Conservation (phyloP, 164 flowering plant species). For the Kalanchoe fedtschenkoi region DNA sequence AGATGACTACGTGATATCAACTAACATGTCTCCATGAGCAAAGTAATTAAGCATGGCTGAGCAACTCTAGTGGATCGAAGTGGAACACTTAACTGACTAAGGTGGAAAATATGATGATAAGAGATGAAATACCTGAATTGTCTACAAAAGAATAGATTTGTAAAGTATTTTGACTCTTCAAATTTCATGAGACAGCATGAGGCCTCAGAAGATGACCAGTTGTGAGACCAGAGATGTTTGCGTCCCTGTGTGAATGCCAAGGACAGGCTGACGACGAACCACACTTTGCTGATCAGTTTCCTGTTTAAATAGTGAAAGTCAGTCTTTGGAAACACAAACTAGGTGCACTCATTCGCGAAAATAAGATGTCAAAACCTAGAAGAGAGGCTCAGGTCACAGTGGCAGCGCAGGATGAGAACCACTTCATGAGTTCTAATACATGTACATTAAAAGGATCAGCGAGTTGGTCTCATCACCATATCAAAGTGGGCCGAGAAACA, state of each 20-base stretch:
- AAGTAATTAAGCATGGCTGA: not conserved
- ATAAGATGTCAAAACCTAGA: not conserved
- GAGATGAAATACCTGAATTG: conserved; percentile 38
- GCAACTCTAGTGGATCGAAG: too few species aligned
- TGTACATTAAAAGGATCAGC: not conserved
- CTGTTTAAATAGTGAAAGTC: not conserved
- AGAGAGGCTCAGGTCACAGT: not conserved
- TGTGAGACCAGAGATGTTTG: conserved; percentile 23
- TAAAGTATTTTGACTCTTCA: conserved; percentile 28
- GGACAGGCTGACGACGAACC: conserved; percentile 30
- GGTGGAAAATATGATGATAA: not conserved
- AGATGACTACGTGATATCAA: too few species aligned
- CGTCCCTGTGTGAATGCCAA: conserved; percentile 19
- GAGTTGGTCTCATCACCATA: too few species aligned
- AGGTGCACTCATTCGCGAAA: not conserved
- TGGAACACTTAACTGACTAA: not conserved
- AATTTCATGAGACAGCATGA: conserved; percentile 22
- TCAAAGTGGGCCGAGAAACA: too few species aligned
- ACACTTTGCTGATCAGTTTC: conserved; percentile 23
- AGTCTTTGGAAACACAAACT: not conserved
- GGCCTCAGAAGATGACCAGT: conserved; percentile 23
- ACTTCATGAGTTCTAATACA: not conserved
- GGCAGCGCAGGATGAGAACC: not conserved
- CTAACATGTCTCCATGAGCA: not conserved
- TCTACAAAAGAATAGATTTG: conserved; percentile 39